phyloP scores from a whole-genome alignment of 768 basidiomycete genomes.

The Tylopilus plumbeoviolaceoides region DNA sequence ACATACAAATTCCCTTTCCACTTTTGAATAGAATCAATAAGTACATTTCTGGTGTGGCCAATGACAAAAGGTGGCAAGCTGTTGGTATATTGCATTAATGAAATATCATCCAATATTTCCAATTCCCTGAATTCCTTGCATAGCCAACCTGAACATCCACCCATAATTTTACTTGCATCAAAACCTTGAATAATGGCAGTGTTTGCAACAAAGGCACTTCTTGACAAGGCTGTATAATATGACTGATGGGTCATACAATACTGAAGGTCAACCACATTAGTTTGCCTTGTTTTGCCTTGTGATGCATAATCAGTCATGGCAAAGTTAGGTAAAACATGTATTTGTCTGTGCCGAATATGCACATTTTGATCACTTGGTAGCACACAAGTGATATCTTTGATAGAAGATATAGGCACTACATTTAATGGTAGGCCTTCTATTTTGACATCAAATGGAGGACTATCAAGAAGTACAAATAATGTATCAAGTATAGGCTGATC shows the following conservation, averaged over 20 bases:
- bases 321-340: neutral
- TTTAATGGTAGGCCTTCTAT: neutral
- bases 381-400: neutral
- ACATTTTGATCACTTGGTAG: neutral
- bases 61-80: too few species aligned
- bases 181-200: neutral
- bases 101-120: neutral
- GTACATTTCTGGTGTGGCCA: neutral
- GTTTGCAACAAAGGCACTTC: too few species aligned
- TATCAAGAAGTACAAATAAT: neutral
- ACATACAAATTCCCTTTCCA: neutral
- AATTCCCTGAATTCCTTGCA: neutral
- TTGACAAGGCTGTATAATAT: neutral
- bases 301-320: neutral
- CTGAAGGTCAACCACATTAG: neutral
- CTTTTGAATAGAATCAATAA: neutral
- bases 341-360: neutral
- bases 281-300: neutral
- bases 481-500: too few species aligned
- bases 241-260: neutral
- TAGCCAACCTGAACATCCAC: neutral
- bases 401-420: neutral
- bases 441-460: neutral
- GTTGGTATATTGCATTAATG: neutral
- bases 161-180: neutral